Conservation (phyloP, 2,329 filamentous ascomycete species). For the Lachnellula suecica region DNA sequence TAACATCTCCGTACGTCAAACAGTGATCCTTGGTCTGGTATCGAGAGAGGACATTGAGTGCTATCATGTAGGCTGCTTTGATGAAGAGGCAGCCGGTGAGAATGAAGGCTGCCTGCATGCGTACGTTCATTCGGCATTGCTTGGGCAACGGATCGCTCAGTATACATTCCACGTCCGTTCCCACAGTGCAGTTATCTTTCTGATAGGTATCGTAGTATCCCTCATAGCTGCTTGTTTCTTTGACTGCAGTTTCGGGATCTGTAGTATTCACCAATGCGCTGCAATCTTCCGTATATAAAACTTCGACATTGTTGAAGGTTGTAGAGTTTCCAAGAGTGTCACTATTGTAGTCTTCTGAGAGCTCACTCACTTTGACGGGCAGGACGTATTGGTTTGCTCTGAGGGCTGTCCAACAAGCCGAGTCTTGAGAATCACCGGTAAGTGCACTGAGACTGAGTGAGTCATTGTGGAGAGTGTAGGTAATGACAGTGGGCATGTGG, state of each 20-base stretch:
- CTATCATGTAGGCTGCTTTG: constrained; percentile 24
- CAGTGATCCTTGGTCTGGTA: constrained; percentile 13
- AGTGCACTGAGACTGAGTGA: too few species aligned
- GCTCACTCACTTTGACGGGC: constrained; percentile 1
- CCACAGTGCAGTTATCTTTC: constrained; percentile 6
- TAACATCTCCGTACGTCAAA: constrained; percentile 23
- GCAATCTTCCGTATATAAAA: constrained; percentile 13
- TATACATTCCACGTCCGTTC: not conserved
- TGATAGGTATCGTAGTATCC: not conserved
- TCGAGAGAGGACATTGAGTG: constrained; percentile 14
- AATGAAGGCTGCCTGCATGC: constrained; percentile 23
- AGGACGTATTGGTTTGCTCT: constrained; percentile 14
- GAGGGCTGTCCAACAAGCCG: constrained; percentile 18
- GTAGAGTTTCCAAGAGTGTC: constrained; percentile 9
- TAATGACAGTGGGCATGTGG: constrained; percentile 11
- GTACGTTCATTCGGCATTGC: constrained; percentile 19
- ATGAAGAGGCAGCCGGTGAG: constrained; percentile 20
- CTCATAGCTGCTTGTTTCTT: not conserved
- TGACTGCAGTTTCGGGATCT: not conserved
- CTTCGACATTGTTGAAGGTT: constrained; percentile 11
- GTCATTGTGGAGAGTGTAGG: not conserved
- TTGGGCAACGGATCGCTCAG: constrained; percentile 5
- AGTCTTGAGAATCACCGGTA: not conserved
- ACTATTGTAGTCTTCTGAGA: not conserved
- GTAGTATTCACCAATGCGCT: constrained; percentile 3